Base-by-base conservation (phyloP, 1,284 basidiomycete genomes). In the Amylostereum areolatum region DNA sequence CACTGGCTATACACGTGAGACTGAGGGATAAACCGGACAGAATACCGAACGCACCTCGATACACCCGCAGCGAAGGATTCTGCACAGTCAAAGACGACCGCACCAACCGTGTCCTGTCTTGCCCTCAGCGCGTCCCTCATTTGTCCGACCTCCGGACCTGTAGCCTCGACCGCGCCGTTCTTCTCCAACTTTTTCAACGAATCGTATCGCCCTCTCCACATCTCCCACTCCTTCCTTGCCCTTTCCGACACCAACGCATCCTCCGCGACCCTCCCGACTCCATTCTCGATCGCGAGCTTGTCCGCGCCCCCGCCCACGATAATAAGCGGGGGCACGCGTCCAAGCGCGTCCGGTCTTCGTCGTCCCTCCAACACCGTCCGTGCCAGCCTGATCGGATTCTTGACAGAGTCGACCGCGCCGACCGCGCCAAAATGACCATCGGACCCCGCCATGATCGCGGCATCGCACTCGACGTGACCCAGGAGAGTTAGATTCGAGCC, bases 71-170 rank as follows among this genome's bases (percentile, higher is more conserved):
- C 80, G 47, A 81, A 57, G 18, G 69, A 67, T 3, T 69, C 73
- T 0, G 59, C 59, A 2, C 54, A 48, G 52, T 75, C 71, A 62
- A 73, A 79, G 10, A 70, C 77, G 36, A 88, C 70, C 12, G 85
- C 85, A 24, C 87, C 87, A 4, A 90, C 88, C 1, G 87, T 90
- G 60, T 90, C 87, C 59, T 89, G 83, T 45, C 78, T 66, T 39
- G 66, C 61, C 31, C 57, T 53, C 37, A 71, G 39, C 30, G 50
- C 58, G 25, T 54, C 49, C 5, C 33, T 43, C 18, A 47, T 45
- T 10, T 57, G 48, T 11, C 51, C 44, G 35, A 12, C 5, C 10
- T 47, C 18, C 18, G 18, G 18, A 18, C 18, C 18, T 31, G 4
- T 35, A 10, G 28, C 18, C 29, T 43, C 43, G 27, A 9, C 37